A percentile compares a stretch with the other conserved stretches of the same genome.
These are phyloP conservation scores for Fusarium tanahbumbuense DNA, from an alignment of 2,329 filamentous ascomycete species.

Conservation along the genomic window DNA sequence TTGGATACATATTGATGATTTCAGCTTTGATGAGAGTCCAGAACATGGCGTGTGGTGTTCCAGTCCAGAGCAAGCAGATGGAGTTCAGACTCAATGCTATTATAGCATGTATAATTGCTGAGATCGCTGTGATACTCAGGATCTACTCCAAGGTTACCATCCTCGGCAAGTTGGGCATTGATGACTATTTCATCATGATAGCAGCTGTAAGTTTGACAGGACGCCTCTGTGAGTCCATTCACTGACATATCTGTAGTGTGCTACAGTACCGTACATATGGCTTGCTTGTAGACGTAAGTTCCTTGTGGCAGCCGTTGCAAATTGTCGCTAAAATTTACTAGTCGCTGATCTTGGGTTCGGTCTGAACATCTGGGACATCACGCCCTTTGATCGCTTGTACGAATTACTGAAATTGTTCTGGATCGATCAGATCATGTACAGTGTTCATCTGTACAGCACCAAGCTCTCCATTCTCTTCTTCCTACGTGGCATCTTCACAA, in stretches of 20 bases:
- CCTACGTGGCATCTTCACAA: conserved; percentile 25
- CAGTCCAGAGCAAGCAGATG: conserved; percentile 27
- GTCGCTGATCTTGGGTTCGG: conserved; percentile 37
- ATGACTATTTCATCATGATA: conserved; percentile 31
- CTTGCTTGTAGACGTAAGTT: conserved; percentile 24
- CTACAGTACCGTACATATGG: conserved; percentile 34
- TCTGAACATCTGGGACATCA: conserved; percentile 33
- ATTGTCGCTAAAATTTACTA: neutral
- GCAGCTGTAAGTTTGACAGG: conserved; percentile 17
- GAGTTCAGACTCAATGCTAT: conserved; percentile 29
- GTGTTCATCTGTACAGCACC: conserved; percentile 37
- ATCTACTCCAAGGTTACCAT: conserved; percentile 31
- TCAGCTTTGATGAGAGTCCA: conserved; percentile 25
- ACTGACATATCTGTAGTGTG: conserved; percentile 4
- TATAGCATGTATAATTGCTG: conserved; percentile 28
- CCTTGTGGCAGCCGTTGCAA: no score
- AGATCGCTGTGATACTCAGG: conserved; percentile 24
- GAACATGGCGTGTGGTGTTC: conserved; percentile 26
- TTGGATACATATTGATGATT: neutral
- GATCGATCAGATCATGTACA: conserved; percentile 41
- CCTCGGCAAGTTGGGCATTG: conserved; percentile 19
- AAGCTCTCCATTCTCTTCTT: conserved; percentile 39
- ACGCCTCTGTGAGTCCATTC: no score
- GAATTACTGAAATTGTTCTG: conserved; percentile 35
- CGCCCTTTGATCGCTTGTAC: conserved; percentile 28